Conservation (phyloP, 1,139 yeast genomes). For the Hemisphaericaspora subhashii region DNA sequence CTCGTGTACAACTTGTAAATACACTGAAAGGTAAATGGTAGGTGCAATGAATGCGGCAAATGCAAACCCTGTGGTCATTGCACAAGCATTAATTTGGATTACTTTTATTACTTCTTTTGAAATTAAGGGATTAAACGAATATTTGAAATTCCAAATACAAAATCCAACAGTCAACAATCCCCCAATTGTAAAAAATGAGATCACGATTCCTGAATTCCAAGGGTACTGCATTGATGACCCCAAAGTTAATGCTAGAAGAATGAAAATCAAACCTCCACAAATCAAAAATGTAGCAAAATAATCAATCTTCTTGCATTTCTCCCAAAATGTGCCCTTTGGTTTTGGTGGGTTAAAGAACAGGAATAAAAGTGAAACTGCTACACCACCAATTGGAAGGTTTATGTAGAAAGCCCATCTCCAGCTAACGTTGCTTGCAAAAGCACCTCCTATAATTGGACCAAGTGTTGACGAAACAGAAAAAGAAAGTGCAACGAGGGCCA, state of each 20-base stretch:
- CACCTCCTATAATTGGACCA: constrained; percentile 60
- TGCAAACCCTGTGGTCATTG: constrained; percentile 20
- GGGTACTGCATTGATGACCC: too few relatives aligned
- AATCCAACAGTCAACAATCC: constrained; percentile 24
- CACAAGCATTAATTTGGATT: constrained; percentile 25
- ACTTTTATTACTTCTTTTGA: constrained; percentile 26
- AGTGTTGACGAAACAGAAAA: constrained; percentile 47
- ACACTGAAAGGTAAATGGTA: constrained; percentile 31
- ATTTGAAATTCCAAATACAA: constrained; percentile 28
- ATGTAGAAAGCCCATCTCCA: constrained; percentile 85
- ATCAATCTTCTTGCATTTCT: too few relatives aligned
- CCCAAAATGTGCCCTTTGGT: too few relatives aligned
- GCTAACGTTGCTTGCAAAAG: constrained; percentile 25
- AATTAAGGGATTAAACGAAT: constrained; percentile 27
- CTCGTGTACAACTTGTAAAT: constrained; percentile 38
- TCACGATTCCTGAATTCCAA: too few relatives aligned
- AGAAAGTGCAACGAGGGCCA: constrained; percentile 45
- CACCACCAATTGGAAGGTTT: constrained; percentile 39
- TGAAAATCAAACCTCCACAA: too few relatives aligned
- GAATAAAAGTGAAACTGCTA: constrained; percentile 32
- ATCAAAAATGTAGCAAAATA: too few relatives aligned
- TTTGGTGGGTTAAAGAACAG: too few relatives aligned
- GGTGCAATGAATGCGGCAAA: constrained; percentile 27
- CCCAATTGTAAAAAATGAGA: constrained; percentile 47
- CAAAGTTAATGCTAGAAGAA: too few relatives aligned